Evolutionary conservation across 2,329 filamentous ascomycete species (phyloP), one percentile per base, ranked within the genome.

Genomic region (Blastomyces percursus): DNA sequence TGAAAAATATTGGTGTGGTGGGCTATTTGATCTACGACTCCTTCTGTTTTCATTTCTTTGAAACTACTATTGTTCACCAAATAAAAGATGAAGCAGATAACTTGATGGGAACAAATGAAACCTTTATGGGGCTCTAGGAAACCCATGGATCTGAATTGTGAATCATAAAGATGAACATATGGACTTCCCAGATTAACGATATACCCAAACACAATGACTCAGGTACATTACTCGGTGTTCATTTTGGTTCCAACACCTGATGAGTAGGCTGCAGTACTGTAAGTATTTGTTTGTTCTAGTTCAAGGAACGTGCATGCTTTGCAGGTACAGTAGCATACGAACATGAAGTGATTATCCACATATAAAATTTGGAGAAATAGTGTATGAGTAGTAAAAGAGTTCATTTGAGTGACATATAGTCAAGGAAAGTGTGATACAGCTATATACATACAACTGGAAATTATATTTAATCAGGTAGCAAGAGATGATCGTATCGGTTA

Each of bases 251-350:
- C 3, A 27, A 24, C 21, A 24, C 2, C 21, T 12, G 9, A 50
- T 21, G 46, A 11, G 11, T 14, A 24, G 12, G 24, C 21, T 24
- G 12, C 14, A 38, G 42, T 46, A 69, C 71, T 8, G 69, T 42
- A 19, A 19, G 7, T 21, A 50, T 16, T 21, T 12, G 12, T 27
- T 16, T 12, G 27, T 27, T 50, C 11, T 2, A 3, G 11, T 6
- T 7, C 12, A 30, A 30, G 6, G 24, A 1, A 75, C 71, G 61
- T 79, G 79, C 1, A 69, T 68, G 54, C 78, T 74, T 30, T 70
- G 70, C 24, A 78, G n/a, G n/a, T n/a, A n/a, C n/a, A 63, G 42
- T 74, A 70, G 3, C 76, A 73, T 7, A 70, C 72, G 19, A 9
- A 46, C 19, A 46, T 46, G 44, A n/a, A 3, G 21, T 46, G 44